Evolutionary conservation across 768 basidiomycete species (phyloP).

Genomic region (Leucocoprinus leucothites): DNA sequence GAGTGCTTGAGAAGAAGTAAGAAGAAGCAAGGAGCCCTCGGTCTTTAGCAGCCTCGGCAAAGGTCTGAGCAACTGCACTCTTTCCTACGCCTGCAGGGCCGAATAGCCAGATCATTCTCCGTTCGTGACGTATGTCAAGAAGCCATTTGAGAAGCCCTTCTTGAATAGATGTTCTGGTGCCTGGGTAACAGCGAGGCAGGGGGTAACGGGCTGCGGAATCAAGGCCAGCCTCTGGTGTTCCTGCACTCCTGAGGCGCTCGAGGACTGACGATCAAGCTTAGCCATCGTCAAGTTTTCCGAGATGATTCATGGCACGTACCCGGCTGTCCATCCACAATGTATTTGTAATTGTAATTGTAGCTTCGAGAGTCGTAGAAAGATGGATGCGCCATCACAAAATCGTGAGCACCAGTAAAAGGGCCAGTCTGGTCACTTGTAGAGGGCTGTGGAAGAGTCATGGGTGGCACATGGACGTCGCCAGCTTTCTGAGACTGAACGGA

Average conservation of each 20-base stretch:
- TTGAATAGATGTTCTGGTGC: background rate
- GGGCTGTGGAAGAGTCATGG: too few relatives aligned
- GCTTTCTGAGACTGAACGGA: too few relatives aligned
- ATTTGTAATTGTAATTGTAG: too few relatives aligned
- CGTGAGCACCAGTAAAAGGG: background rate
- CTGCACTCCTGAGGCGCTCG: background rate
- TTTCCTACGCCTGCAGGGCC: background rate
- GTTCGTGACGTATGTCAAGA: background rate
- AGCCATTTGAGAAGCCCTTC: background rate
- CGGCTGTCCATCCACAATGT: background rate
- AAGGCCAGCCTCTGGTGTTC: background rate
- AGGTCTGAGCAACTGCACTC: background rate
- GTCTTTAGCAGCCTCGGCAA: background rate
- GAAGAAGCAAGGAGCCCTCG: background rate
- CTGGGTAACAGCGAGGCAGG: background rate
- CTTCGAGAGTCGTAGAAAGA: background rate
- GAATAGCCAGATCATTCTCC: background rate
- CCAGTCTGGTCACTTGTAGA: too few relatives aligned
- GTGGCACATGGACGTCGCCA: background rate
- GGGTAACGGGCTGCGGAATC: background rate
- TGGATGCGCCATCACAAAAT: background rate
- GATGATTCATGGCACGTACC: background rate
- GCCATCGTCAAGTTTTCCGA: too few relatives aligned
- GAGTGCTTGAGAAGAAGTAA: background rate
- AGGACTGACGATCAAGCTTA: background rate